Base-by-base conservation (phyloP, 139 green algal genomes). In the Chlamydomonas eustigma region DNA sequence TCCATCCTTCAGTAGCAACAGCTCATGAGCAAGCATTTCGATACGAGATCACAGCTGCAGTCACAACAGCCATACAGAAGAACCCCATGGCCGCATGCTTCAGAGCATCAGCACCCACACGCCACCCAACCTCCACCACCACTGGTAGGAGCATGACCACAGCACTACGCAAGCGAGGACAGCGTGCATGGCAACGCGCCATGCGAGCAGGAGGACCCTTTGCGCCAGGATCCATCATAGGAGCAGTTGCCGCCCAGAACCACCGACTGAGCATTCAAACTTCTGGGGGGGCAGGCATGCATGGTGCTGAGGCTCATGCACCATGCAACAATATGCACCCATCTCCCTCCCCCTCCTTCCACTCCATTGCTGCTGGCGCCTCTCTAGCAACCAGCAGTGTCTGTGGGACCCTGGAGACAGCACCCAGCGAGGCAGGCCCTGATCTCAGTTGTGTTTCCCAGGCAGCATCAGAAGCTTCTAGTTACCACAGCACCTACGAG, bases 401-500 rank as follows among this genome's bases (percentile, higher is more conserved):
- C 58, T 8, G 58, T 18, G 5, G 18, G 12, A 28, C 18, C 18
- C 12, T 58, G 52, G 52, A 68, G 52, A 37, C 52, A 37, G 52
- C 22, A 31, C n/a, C 22, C 52, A 22, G 22, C 52, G 52, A 22
- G n/a, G 52, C 18, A 8, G 6, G 4, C 22, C 12, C 52, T 28
- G 12, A 68, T 8, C 52, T 68, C n/a, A 35, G 12, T 28, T 28
- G 52, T 8, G 6, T 28, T 5, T 68, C 52, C 6, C 52, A 68
- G 6, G 52, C 22, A 25, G 8, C 52, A 22, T 35, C 8, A 25
- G 52, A 22, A 25, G 8, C 52, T 68, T 68, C 52, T 28, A 68
- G 52, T 28, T 68, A 68, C 52, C 22, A n/a, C 65, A 72, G 65
- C 65, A 39, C 65, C 25, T 31, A 72, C 65, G 65, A 72, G 18